phyloP scores from a whole-genome alignment of 2,329 filamentous ascomycete species.

The Clathrospora elynae region DNA sequence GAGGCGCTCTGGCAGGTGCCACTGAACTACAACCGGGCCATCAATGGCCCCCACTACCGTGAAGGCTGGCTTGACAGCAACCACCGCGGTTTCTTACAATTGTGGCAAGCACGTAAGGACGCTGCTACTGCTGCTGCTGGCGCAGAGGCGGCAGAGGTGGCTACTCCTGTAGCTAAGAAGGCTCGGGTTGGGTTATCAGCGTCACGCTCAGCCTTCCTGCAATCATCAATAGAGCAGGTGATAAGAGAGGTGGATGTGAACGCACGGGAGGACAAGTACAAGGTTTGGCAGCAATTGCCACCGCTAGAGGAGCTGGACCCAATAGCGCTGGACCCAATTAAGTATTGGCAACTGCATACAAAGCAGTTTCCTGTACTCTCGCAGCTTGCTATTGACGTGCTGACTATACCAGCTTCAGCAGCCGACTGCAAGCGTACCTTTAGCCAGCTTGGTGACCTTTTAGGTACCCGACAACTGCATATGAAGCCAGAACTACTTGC shows the following conservation, averaged over 20 bases:
- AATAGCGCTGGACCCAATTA: too few species aligned
- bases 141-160: too few species aligned
- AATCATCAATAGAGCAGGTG: neutral
- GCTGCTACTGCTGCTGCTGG: neutral
- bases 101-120: neutral
- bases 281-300: too few species aligned
- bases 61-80: neutral
- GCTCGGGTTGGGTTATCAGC: neutral
- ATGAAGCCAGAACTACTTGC: constrained; percentile 4
- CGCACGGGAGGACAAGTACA: neutral
- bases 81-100: neutral
- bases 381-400: constrained; percentile 1
- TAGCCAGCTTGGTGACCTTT: constrained; percentile 2
- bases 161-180: neutral
- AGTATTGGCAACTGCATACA: too few species aligned
- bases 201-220: neutral
- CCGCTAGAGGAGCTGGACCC: too few species aligned
- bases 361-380: neutral
- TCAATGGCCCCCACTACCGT: neutral
- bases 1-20: neutral
- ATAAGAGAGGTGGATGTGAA: neutral
- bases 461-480: constrained; percentile 1
- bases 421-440: constrained; percentile 5
- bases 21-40: neutral
- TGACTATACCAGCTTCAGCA: neutral